A percentile compares a stretch with the other conserved stretches of the same genome.
These are phyloP conservation scores for Phoenix dactylifera DNA, from an alignment of 176 grass and related monocot species.

Conservation along the genomic window DNA sequence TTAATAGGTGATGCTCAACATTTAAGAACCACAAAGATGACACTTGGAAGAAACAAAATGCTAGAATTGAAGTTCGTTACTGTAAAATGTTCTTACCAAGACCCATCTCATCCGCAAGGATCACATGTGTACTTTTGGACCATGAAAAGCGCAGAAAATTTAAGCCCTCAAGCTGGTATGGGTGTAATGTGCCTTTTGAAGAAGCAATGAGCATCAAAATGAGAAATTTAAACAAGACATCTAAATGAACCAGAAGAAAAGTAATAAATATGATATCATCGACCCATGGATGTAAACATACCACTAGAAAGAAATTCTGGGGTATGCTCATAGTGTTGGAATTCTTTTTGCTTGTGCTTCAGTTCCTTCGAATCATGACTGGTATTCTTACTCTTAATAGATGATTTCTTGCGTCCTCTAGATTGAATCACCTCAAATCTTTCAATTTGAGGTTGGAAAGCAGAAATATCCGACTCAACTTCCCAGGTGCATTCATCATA, in stretches of 20 bases:
- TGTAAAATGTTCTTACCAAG: slow-evolving; percentile 60
- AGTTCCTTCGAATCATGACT: slow-evolving; percentile 15
- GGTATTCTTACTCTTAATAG: slow-evolving; percentile 40
- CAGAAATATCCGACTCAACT: slow-evolving; percentile 63
- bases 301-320: slow-evolving; percentile 75
- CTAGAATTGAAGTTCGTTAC: not conserved
- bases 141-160: slow-evolving; percentile 93
- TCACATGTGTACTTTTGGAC: slow-evolving; percentile 71
- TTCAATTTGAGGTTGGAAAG: slow-evolving; percentile 77
- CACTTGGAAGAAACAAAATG: slow-evolving; percentile 1
- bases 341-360: slow-evolving; percentile 9
- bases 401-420: slow-evolving; percentile 43
- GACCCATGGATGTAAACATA: slow-evolving; percentile 17
- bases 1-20: not conserved
- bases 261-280: slow-evolving; percentile 19
- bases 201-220: slow-evolving; percentile 23
- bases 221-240: slow-evolving; percentile 11
- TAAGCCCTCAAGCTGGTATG: slow-evolving; percentile 94
- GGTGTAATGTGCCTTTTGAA: slow-evolving; percentile 67
- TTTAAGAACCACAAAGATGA: not conserved
- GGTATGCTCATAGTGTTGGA: slow-evolving; percentile 40
- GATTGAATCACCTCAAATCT: slow-evolving; percentile 59
- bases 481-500: slow-evolving; percentile 99
- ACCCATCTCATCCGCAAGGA: slow-evolving; percentile 99
- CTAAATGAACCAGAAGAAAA: slow-evolving; percentile 18